Evolutionary conservation across 768 basidiomycete genomes (phyloP), one percentile per base, ranked within the genome.

Genomic region (Cystobasidiopsis lactophilus): DNA sequence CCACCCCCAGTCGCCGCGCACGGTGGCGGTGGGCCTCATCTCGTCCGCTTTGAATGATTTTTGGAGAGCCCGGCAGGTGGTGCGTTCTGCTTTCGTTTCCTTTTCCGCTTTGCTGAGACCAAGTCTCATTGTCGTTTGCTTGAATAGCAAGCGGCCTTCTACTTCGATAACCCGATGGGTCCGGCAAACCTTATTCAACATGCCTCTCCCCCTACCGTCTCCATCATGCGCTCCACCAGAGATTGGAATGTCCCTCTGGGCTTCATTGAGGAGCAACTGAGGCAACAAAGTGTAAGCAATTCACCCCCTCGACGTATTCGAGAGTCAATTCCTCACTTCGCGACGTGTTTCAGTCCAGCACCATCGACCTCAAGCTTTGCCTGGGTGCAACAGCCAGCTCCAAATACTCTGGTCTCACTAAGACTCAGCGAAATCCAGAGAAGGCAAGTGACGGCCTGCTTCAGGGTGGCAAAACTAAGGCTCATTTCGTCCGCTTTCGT

Each of bases 361-460:
- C 91, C 13, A 95, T 96, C 64, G 91, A 98, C 67, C 85, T 98
- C 62, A 79, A 81, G 27, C 70, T 98, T 33, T 95, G 89, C 65
- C 71, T 98, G 45, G 89, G 91, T 24, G 89, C 91, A 37, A 88
- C 89, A 26, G 74, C 75, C 40, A 71, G 76, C 40, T 84, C 89
- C 52, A 78, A 78, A 60, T 72, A 82, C 21, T 88, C 93, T 0
- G 66, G 69, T 38, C 78, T 85, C 39, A 96, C 91, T 45, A 82
- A 80, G 66, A 72, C 74, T 46, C 54, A 56, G 18, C 58, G 56
- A 37, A 59, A 57, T 50, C 38, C 55, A n/a, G 50, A 57, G 3
- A 50, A 35, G 33, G 33, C 16, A 35, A 35, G 33, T n/a, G n/a
- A 16, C 48, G 10, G 53, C 53, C 23, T n/a, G 57, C 27, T 3